Conservation (phyloP, 1,284 basidiomycete species). For the Inonotus obliquus region DNA sequence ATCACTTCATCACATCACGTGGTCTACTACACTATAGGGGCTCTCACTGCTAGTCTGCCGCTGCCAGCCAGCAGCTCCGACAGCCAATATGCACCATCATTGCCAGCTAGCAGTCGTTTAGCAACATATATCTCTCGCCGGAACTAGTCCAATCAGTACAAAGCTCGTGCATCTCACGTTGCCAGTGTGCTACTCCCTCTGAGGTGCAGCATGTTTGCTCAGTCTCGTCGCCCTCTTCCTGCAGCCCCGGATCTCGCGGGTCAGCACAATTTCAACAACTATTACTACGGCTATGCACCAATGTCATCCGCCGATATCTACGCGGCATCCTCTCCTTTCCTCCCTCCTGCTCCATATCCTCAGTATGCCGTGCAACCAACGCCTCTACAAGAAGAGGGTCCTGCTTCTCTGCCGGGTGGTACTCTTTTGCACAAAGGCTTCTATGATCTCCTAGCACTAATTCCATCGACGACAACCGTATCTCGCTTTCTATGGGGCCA, state of each 20-base stretch:
- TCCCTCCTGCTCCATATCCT: slow-evolving; percentile 29
- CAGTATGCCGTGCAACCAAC: slow-evolving; percentile 27
- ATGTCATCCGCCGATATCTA: slow-evolving; percentile 27
- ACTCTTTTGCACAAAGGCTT: slow-evolving; percentile 81
- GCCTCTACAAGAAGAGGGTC: slow-evolving; percentile 36
- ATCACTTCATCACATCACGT: not conserved
- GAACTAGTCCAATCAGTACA: not conserved
- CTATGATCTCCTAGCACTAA: slow-evolving; percentile 80
- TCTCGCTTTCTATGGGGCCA: slow-evolving; percentile 58
- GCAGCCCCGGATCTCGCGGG: slow-evolving; percentile 33
- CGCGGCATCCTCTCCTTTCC: slow-evolving; percentile 43
- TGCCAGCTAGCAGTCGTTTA: not conserved
- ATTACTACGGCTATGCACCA: slow-evolving; percentile 38
- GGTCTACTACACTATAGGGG: not conserved
- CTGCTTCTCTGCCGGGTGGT: slow-evolving; percentile 54
- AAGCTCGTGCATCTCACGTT: not conserved
- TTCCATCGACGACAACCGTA: slow-evolving; percentile 52
- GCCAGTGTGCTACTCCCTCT: not conserved
- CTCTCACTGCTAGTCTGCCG: not conserved
- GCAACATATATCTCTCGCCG: not conserved
- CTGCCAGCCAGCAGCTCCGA: not conserved
- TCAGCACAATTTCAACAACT: slow-evolving; percentile 26
- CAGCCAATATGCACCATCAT: not conserved
- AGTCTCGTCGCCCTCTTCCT: slow-evolving; percentile 38
- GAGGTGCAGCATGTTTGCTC: slow-evolving; percentile 4